Evolutionary conservation across 2,329 filamentous ascomycete genomes (phyloP).

Genomic region (Aureobasidium sp.): DNA sequence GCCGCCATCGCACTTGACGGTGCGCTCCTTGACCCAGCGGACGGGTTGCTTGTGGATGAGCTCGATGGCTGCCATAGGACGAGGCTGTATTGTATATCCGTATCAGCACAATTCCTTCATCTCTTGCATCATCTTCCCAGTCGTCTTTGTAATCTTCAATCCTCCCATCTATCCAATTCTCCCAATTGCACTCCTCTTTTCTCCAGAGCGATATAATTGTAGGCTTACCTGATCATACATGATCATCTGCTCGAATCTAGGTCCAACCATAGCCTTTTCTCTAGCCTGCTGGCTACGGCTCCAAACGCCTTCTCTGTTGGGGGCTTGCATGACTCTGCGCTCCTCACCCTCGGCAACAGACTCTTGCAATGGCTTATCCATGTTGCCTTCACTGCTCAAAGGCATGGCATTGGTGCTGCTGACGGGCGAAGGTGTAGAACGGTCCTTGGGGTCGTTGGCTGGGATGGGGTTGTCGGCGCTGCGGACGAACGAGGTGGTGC

Average conservation of each 20-base stretch:
- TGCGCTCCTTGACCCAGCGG: constrained; percentile 74
- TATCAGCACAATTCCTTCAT: background rate
- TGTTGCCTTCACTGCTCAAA: constrained; percentile 42
- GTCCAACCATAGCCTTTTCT: constrained; percentile 80
- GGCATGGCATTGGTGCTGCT: constrained; percentile 56
- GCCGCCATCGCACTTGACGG: constrained; percentile 85
- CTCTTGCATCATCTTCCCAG: background rate
- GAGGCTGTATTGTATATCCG: constrained; percentile 53
- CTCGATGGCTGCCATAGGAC: constrained; percentile 82
- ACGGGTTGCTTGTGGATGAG: constrained; percentile 95
- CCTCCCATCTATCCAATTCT: background rate
- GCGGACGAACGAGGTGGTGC: constrained; percentile 16
- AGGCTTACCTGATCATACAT: constrained; percentile 76
- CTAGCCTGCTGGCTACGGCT: constrained; percentile 77
- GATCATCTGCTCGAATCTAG: constrained; percentile 94
- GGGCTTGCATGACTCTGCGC: constrained; percentile 64
- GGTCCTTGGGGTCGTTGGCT: constrained; percentile 56
- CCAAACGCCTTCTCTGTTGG: constrained; percentile 78
- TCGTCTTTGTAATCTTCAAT: background rate
- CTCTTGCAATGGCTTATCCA: constrained; percentile 51
- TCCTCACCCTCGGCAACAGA: constrained; percentile 48
- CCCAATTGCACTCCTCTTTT: background rate
- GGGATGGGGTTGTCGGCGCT: constrained; percentile 43
- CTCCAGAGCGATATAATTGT: background rate
- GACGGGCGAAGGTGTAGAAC: constrained; percentile 35